phyloP scores from a whole-genome alignment of 805 yeast species.

The Wickerhamiella nectarea region DNA sequence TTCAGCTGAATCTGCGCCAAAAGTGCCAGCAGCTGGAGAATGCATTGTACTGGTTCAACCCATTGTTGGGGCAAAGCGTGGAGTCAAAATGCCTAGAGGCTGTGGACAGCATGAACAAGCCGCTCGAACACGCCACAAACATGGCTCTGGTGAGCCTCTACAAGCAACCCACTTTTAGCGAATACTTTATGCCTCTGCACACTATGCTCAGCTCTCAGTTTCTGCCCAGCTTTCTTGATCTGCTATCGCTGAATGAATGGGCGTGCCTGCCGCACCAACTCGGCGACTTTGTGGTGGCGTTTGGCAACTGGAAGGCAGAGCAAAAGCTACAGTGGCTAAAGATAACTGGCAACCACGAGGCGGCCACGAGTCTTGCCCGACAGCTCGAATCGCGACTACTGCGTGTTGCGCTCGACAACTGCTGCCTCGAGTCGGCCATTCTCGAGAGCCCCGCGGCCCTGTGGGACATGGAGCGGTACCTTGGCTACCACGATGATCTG shows the following conservation, averaged over 20 bases:
- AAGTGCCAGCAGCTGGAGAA: neutral
- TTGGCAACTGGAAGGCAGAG: neutral
- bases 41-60: conserved; percentile 6
- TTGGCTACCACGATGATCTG: neutral
- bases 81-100: neutral
- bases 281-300: neutral
- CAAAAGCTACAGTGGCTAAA: neutral
- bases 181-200: neutral
- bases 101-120: neutral
- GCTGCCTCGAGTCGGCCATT: neutral
- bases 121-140: neutral
- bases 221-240: neutral
- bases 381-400: neutral
- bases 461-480: neutral
- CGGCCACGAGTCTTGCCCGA: neutral
- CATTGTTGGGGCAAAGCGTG: neutral
- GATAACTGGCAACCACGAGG: neutral
- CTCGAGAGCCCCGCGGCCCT: neutral
- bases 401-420: neutral
- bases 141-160: neutral
- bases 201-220: neutral
- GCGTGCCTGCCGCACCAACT: neutral
- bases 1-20: neutral
- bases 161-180: neutral
- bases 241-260: neutral